Conservation (phyloP, 2,329 filamentous ascomycete species). For the Aspergillus tanneri region DNA sequence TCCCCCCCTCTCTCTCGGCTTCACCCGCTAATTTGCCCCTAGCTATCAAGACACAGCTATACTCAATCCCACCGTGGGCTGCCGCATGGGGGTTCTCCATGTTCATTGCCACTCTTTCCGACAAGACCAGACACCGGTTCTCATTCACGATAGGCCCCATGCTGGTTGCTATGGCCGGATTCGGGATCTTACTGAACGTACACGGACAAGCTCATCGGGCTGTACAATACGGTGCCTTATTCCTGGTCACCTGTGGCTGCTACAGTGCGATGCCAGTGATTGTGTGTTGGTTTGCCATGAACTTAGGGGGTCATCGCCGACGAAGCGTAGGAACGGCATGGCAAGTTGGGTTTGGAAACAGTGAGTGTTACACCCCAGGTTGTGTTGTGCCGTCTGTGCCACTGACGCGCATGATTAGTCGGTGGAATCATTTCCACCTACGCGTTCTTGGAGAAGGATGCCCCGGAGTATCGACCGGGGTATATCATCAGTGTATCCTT, state of each 20-base stretch:
- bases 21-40: slow-evolving; percentile 7
- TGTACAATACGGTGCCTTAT: slow-evolving; percentile 75
- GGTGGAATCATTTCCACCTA: slow-evolving; percentile 77
- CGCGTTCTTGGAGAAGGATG: slow-evolving; percentile 65
- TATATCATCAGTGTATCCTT: slow-evolving; percentile 78
- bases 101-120: slow-evolving; percentile 69
- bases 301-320: slow-evolving; percentile 69
- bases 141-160: slow-evolving; percentile 69
- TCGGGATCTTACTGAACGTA: slow-evolving; percentile 70
- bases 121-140: slow-evolving; percentile 71
- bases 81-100: slow-evolving; percentile 78
- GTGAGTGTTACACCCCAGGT: slow-evolving; percentile 21
- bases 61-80: slow-evolving; percentile 60
- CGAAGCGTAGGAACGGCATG: slow-evolving; percentile 70
- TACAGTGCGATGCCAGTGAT: slow-evolving; percentile 90
- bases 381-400: neutral
- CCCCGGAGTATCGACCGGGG: slow-evolving; percentile 67
- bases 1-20: neutral
- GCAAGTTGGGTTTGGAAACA: slow-evolving; percentile 76
- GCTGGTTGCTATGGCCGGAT: slow-evolving; percentile 68
- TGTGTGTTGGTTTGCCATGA: slow-evolving; percentile 81
- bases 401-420: slow-evolving; percentile 42
- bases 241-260: slow-evolving; percentile 74
- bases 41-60: slow-evolving; percentile 53
- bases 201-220: slow-evolving; percentile 59